Percentiles rank a stretch among this genome's conserved stretches.
phyloP scores from a whole-genome alignment of 2,329 filamentous ascomycete genomes.

The Curvularia hawaiiensis region DNA sequence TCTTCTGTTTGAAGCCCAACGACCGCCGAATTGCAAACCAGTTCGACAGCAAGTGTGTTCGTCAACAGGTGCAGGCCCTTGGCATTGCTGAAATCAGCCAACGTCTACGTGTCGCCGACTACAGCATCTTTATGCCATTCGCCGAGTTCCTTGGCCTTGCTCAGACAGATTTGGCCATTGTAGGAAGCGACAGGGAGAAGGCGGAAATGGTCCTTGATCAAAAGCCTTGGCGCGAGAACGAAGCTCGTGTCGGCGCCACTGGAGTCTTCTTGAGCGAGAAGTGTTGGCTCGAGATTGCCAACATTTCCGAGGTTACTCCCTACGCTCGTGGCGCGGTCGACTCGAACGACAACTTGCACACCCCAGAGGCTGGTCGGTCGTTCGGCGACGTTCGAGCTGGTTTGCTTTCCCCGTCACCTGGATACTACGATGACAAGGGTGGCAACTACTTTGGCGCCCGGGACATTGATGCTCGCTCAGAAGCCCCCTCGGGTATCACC shows the following conservation, averaged over 20 bases:
- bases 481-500: conserved; percentile 91
- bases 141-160: conserved; percentile 91
- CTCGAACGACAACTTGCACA: conserved; percentile 60
- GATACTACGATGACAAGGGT: conserved; percentile 75
- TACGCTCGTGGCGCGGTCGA: conserved; percentile 49
- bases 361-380: conserved; percentile 55
- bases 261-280: conserved; percentile 95
- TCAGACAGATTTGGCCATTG: conserved; percentile 81
- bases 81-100: conserved; percentile 98
- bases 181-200: conserved; percentile 92
- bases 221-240: conserved; percentile 89
- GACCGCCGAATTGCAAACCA: conserved; percentile 97
- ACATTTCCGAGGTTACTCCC: conserved; percentile 62
- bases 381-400: conserved; percentile 66
- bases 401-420: conserved; percentile 60
- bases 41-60: conserved; percentile 98
- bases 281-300: conserved; percentile 91
- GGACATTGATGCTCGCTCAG: conserved; percentile 84
- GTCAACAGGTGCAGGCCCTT: conserved; percentile 91
- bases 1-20: conserved; percentile 97
- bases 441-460: conserved; percentile 81
- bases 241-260: conserved; percentile 87
- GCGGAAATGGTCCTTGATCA: conserved; percentile 90
- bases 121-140: conserved; percentile 94
- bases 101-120: conserved; percentile 88